Base-by-base conservation (phyloP, 352 stramenopile genomes). In the Globisporangium parvum region DNA sequence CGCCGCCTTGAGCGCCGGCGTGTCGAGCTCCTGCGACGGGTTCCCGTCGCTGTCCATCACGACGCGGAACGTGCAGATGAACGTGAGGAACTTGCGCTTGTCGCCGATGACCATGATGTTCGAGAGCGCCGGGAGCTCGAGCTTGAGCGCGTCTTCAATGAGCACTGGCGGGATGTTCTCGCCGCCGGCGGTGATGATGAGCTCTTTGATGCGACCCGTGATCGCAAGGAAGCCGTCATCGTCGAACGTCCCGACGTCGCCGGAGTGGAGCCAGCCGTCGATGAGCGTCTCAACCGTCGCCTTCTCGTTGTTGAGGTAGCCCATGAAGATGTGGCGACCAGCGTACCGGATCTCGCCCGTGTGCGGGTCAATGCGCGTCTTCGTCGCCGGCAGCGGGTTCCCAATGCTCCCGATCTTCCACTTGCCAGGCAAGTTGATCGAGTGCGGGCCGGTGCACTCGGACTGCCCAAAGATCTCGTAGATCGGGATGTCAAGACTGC, bases 151-250 rank as follows among this genome's bases (percentile, higher is more conserved):
- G 59, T 96, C 78, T 42, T 97, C 89, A 24, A 96, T 91, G 33
- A 88, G 60, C 35, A 93, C 85, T 6, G 92, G 89, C 6, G 93
- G 76, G 21, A 98, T 76, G 64, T 98, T 98, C 70, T 98, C 91
- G 26, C 93, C 88, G 31, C 91, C 89, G 5, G 89, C 87, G 8
- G 90, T 97, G 67, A 96, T 95, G 69, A 98, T 97, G 26, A 97
- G 74, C 67, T 98, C 91, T 66, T 98, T 98, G 67, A 98, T 96
- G 18, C 93, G 83, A 17, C 91, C 93, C 3, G 91, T 98, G 63
- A 98, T 95, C 18, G 60, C 68, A 45, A 97, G 62, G 63, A 98
- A 97, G n/a, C 92, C 81, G 48, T 90, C 79, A 17, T 85, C 65
- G 44, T 96, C 87, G 12, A 95, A 79, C 31, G 67, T 53, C 11